Conservation (phyloP, 257 asterid genomes). For the Solanum sejunctum region DNA sequence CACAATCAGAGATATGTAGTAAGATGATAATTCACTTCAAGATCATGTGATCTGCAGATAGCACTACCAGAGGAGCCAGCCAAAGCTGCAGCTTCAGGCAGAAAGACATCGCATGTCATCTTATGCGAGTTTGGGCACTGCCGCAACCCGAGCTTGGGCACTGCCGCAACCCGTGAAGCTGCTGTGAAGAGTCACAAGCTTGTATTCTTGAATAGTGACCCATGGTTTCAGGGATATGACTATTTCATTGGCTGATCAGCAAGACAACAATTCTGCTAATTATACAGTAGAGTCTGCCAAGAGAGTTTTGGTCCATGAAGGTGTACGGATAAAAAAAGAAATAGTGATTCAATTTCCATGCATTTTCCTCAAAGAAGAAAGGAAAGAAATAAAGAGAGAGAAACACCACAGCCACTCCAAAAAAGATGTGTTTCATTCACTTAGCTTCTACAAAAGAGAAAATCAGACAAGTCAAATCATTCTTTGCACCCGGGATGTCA, state of each 20-base stretch:
- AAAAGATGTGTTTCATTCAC: not conserved
- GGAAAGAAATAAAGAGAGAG: not conserved
- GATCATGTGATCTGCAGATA: too few relatives aligned
- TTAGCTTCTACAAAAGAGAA: not conserved
- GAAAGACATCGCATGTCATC: conserved; percentile 46
- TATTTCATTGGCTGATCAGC: conserved; percentile 15
- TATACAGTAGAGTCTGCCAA: conserved; percentile 46
- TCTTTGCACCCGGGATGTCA: not conserved
- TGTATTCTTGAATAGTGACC: not conserved
- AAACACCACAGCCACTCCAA: not conserved
- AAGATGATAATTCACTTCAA: conserved; percentile 10
- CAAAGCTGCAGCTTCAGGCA: conserved; percentile 49
- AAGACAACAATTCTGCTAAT: conserved; percentile 65
- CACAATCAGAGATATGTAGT: not conserved
- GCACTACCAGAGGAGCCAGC: conserved; percentile 35
- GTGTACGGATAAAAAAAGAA: conserved; percentile 41
- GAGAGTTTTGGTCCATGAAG: conserved; percentile 81
- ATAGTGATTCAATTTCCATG: not conserved
- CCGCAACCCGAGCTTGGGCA: too few relatives aligned
- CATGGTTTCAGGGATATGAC: not conserved
- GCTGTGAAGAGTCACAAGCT: conserved; percentile 52
- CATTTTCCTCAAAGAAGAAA: not conserved
- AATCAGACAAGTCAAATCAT: not conserved
- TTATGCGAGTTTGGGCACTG: conserved; percentile 55
- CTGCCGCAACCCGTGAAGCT: conserved; percentile 86